Conservation (phyloP, 495 filamentous ascomycete genomes). For the Penicillium arizonense region DNA sequence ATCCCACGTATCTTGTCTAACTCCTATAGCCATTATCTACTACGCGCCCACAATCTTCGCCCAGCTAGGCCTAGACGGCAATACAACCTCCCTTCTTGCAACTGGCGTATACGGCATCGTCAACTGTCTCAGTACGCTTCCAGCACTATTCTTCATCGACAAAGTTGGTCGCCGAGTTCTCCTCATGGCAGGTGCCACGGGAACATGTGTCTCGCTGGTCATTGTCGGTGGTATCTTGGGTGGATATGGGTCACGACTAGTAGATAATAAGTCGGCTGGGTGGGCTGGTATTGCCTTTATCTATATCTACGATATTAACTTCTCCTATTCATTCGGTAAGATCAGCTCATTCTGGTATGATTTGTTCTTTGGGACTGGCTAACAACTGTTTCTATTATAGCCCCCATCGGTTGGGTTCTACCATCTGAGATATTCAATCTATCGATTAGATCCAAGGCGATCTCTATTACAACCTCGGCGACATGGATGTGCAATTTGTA, state of each 20-base stretch:
- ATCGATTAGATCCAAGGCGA: conserved; percentile 37
- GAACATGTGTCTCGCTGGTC: conserved; percentile 64
- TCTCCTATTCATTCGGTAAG: conserved; percentile 57
- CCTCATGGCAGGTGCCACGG: conserved; percentile 45
- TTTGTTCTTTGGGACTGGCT: neutral
- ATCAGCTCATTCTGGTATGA: neutral
- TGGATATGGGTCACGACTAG: conserved; percentile 58
- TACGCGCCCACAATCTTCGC: conserved; percentile 76
- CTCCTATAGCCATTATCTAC: conserved; percentile 66
- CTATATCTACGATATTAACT: conserved; percentile 80
- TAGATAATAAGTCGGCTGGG: conserved; percentile 58
- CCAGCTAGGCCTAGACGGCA: conserved; percentile 61
- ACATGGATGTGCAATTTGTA: conserved; percentile 48
- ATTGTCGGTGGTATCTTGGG: conserved; percentile 75
- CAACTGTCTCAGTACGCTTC: conserved; percentile 71
- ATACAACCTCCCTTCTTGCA: conserved; percentile 66
- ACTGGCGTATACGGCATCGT: conserved; percentile 80
- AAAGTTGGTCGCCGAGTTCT: conserved; percentile 64
- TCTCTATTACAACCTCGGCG: conserved; percentile 38
- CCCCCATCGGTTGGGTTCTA: conserved; percentile 42
- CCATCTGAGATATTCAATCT: conserved; percentile 43
- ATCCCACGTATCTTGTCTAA: neutral
- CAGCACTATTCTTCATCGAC: conserved; percentile 76
- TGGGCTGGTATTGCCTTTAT: conserved; percentile 81
- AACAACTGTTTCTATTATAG: conserved; percentile 10